Base-by-base conservation (phyloP, 2,329 filamentous ascomycete species). In the Hypoxylon sp. region DNA sequence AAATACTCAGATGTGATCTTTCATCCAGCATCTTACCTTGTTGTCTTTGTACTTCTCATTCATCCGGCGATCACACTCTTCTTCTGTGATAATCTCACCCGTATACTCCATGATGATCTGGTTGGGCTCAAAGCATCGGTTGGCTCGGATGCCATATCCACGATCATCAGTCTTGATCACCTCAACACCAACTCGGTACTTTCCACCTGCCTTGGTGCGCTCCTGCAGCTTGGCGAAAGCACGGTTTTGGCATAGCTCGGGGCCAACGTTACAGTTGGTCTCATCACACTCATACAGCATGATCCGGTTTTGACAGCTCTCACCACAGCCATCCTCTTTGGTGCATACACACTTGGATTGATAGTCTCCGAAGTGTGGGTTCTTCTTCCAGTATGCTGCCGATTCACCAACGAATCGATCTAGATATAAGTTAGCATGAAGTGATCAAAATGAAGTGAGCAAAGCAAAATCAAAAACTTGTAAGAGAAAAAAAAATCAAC, bases 81-180 rank as follows among this genome's bases (percentile, higher is more conserved):
- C 89, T 74, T 97, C 93, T 0, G 93, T 97, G 73, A 99, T 97
- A 70, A 99, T 97, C 78, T 99, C 95, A 41, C 95, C 95, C 0
- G 94, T 94, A 75, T 99, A 99, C 75, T 99, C 95, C 80, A 98
- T 94, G 74, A 99, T 98, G 75, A 99, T 97, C 79, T 98, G 93
- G 72, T 94, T 89, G 1, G 94, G 87, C 59, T 89, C 84, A 76
- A 98, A 99, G 64, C 89, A 90, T 48, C 95, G 89, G 78, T 94
- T 97, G 75, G 91, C 92, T 64, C 95, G 90, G 51, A 99, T 93
- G 54, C 95, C 95, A 75, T 94, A 94, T 26, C 95, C 95, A 61
- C 94, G 89, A 78, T 97, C 91, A 19, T 82, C 79, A 0, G 95
- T 98, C 80, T 97, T 94, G 78, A 97, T 88, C 41, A 98, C 94